Percentiles rank a stretch among this genome's conserved stretches.
Conservation (phyloP, 306 rosid species). For the Herpetospermum pedunculosum region DNA sequence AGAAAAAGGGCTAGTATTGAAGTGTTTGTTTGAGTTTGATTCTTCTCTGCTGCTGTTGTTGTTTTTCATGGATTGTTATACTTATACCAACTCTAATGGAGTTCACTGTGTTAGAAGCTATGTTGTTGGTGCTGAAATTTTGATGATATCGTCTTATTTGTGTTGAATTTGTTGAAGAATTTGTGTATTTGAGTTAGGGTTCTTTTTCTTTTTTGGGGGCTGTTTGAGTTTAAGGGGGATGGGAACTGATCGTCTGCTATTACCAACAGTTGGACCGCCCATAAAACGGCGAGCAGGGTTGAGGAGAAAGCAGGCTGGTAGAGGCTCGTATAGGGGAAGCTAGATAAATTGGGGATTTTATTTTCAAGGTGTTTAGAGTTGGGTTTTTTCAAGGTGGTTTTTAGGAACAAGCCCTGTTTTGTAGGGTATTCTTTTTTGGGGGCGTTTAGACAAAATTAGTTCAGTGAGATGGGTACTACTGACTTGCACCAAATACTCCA, state of each 20-base stretch:
- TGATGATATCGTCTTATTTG: not conserved
- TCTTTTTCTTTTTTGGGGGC: not conserved
- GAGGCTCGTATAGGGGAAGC: constrained; percentile 98
- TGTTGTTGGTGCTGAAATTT: not conserved
- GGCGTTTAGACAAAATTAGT: constrained; percentile 23
- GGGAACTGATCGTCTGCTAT: constrained; percentile 67
- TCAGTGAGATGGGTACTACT: constrained; percentile 39
- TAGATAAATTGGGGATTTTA: constrained; percentile 24
- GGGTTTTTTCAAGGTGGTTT: not conserved
- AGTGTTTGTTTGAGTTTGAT: not conserved
- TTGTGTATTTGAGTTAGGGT: constrained; percentile 13
- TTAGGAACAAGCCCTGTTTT: not conserved
- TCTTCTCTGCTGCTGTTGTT: not conserved
- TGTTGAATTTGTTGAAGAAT: constrained; percentile 18
- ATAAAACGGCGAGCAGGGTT: constrained; percentile 98
- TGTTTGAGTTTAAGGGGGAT: constrained; percentile 51
- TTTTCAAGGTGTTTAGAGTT: constrained; percentile 10
- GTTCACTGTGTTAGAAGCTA: constrained; percentile 3
- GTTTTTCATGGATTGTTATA: constrained; percentile 27
- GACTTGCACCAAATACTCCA: constrained; percentile 55
- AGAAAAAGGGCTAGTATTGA: not conserved
- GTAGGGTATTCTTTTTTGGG: constrained; percentile 10
- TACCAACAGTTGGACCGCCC: constrained; percentile 92
- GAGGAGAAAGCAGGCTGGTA: constrained; percentile 96
- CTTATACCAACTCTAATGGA: constrained; percentile 15